These are phyloP conservation scores for Paramecium bursaria DNA, from an alignment of 73 alveolate genomes.

Conservation along the genomic window DNA sequence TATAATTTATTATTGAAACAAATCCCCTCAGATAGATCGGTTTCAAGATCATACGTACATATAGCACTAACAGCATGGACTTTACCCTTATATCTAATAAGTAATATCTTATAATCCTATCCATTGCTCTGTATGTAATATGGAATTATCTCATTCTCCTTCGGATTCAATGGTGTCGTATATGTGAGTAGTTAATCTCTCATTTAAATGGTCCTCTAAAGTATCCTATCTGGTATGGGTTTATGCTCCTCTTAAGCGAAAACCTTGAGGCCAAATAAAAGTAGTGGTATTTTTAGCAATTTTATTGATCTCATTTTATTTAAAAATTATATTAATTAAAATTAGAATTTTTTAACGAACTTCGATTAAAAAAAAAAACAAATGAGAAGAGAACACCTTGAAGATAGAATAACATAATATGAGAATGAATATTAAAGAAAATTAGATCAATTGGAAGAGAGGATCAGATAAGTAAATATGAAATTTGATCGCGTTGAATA, in stretches of 20 bases:
- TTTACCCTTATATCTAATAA: slow-evolving; percentile 45
- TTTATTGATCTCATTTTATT: too few relatives aligned
- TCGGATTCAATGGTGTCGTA: slow-evolving; percentile 30
- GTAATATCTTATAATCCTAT: slow-evolving; percentile 23
- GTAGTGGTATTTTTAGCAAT: too few relatives aligned
- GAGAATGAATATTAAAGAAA: too few relatives aligned
- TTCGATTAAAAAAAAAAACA: too few relatives aligned
- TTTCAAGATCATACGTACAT: slow-evolving; percentile 64
- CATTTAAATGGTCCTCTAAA: too few relatives aligned
- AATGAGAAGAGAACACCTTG: too few relatives aligned
- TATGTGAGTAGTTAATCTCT: slow-evolving; percentile 49
- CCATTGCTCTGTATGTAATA: slow-evolving; percentile 18
- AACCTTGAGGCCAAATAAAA: too few relatives aligned
- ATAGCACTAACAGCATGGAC: slow-evolving; percentile 50
- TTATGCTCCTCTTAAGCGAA: too few relatives aligned
- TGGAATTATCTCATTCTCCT: slow-evolving; percentile 54
- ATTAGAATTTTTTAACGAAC: too few relatives aligned
- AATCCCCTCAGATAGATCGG: slow-evolving; percentile 63
- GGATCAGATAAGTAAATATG: slow-evolving; percentile 4
- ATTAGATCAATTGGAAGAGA: slow-evolving; percentile 44
- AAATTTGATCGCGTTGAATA: slow-evolving; percentile 33
- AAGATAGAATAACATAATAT: too few relatives aligned
- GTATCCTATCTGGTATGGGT: too few relatives aligned
- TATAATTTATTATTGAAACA: slow-evolving; percentile 66
- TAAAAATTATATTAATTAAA: too few relatives aligned